Evolutionary conservation across 129 eudicot genomes (phyloP), one percentile per base, ranked within the genome.

Genomic region (Artemisia annua): DNA sequence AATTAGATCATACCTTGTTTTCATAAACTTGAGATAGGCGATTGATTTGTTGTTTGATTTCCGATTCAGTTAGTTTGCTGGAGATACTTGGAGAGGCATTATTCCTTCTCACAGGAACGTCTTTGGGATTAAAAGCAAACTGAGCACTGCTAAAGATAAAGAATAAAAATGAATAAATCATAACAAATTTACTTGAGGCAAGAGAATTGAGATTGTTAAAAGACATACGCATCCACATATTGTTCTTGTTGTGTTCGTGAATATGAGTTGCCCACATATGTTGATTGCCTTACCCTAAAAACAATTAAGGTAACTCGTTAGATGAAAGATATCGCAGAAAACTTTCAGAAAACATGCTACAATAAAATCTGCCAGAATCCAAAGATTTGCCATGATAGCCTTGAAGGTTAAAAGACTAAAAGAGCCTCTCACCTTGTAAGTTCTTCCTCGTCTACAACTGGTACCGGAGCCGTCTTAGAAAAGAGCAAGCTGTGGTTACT

Each of bases 401-500:
- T 16, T 39, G 3, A 68, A 66, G 58, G 52, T n/a, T n/a, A n/a
- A n/a, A n/a, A n/a, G n/a, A n/a, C n/a, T 9, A 14, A 43, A 72
- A 52, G 16, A 58, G 32, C 53, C n/a, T n/a, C 10, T 81, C 67
- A 94, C 99, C 91, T 90, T 75, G 66, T 43, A 17, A 73, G 59
- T 49, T 84, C 97, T 53, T 89, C 95, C 7, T 79, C 80, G 43
- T 49, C 66, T 22, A 81, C 67, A 63, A 18, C 83, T 66, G 83
- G 87, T 30, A 78, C 81, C 12, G 97, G 96, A 1, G 90, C 99
- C 13, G 96, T 80, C 80, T 91, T 95, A 17, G 99, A 90, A 72
- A 88, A 95, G 48, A 95, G 96, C 85, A 95, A 83, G 46, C 99
- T 95, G 74, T 95, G 99, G 73, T 90, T 79, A 79, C 99, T 95